Conservation (phyloP, 305 asterid species). For the Fraxinus sp. region DNA sequence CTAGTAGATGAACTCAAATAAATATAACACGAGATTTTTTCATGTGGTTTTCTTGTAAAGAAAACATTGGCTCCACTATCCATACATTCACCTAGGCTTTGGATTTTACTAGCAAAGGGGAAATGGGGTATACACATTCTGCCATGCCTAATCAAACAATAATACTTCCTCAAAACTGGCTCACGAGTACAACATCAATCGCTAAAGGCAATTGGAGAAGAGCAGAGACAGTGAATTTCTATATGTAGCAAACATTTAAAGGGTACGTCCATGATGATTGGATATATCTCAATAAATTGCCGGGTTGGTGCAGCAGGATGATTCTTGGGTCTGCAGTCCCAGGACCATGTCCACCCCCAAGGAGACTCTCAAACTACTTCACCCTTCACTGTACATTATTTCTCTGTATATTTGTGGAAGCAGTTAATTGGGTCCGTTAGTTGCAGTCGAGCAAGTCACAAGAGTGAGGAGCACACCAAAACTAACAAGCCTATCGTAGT, state of each 20-base stretch:
- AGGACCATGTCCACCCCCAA: neutral
- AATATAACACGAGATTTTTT: neutral
- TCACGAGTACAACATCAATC: constrained; percentile 19
- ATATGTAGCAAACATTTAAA: constrained; percentile 27
- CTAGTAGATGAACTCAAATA: constrained; percentile 11
- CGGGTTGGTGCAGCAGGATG: constrained; percentile 24
- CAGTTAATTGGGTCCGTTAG: neutral
- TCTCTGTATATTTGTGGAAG: neutral
- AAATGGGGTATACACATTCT: constrained; percentile 8
- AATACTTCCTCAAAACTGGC: constrained; percentile 25
- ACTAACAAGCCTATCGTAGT: neutral
- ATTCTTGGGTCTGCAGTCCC: neutral
- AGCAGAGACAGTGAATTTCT: constrained; percentile 17
- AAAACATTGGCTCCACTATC: constrained; percentile 5
- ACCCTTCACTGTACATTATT: neutral
- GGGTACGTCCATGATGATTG: constrained; percentile 11
- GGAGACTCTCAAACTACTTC: neutral
- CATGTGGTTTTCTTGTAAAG: constrained; percentile 6
- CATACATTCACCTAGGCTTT: constrained; percentile 11
- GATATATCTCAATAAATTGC: constrained; percentile 19
- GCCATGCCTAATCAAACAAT: constrained; percentile 21
- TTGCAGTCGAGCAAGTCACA: neutral
- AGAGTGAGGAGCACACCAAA: neutral
- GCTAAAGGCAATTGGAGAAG: constrained; percentile 21
- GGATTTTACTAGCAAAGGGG: constrained; percentile 13